Evolutionary conservation across 1,284 basidiomycete species (phyloP), one percentile per base, ranked within the genome.

Genomic region (Apiotrichum brassicae): DNA sequence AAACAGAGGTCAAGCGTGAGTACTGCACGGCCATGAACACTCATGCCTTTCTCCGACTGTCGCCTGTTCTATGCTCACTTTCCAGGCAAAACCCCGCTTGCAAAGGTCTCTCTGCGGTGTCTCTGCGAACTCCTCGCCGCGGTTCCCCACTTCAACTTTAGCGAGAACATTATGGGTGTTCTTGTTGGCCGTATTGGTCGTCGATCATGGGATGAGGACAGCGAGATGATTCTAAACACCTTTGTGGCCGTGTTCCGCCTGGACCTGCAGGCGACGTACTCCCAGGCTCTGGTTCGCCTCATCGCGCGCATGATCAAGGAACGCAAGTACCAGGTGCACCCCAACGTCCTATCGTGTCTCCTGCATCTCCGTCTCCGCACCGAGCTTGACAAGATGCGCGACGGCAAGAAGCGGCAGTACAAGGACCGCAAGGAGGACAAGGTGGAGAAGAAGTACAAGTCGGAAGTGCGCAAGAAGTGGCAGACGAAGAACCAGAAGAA

Each of bases 221-320:
- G 87, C 41, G 83, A 90, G 61, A 76, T 85, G 38, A 95, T 94
- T 68, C 80, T 88, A 22, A 77, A 82, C 57, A 82, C 90, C 4
- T 72, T 99, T 62, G 83, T 87, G 62, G 76, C 78, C 48, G 83
- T 97, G 26, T 88, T 99, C 71, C 79, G 81, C 36, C 77, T 80
- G 47, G 95, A 98, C 74, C 72, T 79, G 18, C 83, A 82, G 7
- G 91, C 92, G 25, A 76, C 79, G 18, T 77, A 88, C 34, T 93
- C 91, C 12, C 79, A 97, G 43, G 91, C 97, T 67, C 77, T 87
- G 49, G 90, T 98, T 28, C 85, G 91, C 41, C 77, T 97, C 34
- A 76, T 99, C 53, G 93, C 95, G 59, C 83, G 93, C 48, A 97
- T 97, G 87, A 83, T 97, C 71, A 97, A 95, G 71, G 94, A 97